A percentile compares a stretch with the other conserved stretches of the same genome.
Conservation (phyloP, 73 alveolate species). For the Stentor roeselii region DNA sequence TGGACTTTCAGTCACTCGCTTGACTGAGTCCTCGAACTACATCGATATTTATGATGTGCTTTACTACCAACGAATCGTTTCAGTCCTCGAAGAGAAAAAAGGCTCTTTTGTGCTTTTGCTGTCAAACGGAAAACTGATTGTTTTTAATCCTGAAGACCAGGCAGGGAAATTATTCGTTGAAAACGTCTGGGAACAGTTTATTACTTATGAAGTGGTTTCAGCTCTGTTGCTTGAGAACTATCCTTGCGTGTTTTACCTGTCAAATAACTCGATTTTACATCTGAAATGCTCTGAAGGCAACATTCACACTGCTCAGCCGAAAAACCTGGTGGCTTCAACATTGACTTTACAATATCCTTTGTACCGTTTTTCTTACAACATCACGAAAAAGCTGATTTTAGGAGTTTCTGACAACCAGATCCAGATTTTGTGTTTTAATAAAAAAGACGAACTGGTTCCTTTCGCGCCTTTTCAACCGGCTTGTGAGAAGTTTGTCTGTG, state of each 20-base stretch:
- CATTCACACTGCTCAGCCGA: slow-evolving; percentile 13
- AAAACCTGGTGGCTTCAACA: not conserved
- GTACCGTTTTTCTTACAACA: not conserved
- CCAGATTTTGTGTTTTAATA: not conserved
- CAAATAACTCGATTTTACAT: not conserved
- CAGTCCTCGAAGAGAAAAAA: not conserved
- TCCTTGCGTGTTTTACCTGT: slow-evolving; percentile 10
- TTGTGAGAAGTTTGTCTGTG: not conserved
- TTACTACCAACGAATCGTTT: not conserved
- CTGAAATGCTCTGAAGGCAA: not conserved
- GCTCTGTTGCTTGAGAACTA: not conserved
- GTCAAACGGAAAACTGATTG: not conserved
- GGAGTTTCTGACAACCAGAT: not conserved
- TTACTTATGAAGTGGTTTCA: not conserved
- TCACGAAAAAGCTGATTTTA: not conserved
- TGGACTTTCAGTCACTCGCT: not conserved
- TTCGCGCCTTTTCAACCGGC: slow-evolving; percentile 20
- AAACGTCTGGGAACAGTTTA: not conserved
- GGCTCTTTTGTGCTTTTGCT: not conserved
- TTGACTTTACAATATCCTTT: not conserved
- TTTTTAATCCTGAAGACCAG: not conserved
- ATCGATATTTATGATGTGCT: slow-evolving; percentile 15
- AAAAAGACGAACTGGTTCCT: slow-evolving; percentile 9
- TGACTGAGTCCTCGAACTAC: not conserved
- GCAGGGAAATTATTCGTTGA: not conserved